phyloP scores from a whole-genome alignment of 2,329 filamentous ascomycete species.

The Stemphylium lycopersici region DNA sequence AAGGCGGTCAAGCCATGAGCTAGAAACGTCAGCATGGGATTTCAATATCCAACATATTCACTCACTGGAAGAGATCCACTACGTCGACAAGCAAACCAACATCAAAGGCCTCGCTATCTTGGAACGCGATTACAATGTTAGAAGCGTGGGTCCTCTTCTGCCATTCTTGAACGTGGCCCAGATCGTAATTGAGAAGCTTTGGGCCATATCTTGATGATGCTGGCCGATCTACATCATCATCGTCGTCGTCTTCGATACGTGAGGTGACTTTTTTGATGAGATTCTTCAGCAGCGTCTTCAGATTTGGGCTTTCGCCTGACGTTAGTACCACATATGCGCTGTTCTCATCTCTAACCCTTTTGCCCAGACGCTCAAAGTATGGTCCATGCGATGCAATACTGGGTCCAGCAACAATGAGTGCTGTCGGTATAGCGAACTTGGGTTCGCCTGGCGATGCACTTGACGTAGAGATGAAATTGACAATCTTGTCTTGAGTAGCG shows the following conservation, averaged over 20 bases:
- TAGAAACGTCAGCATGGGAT: slow-evolving; percentile 36
- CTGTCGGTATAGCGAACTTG: slow-evolving; percentile 65
- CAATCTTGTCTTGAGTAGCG: slow-evolving; percentile 47
- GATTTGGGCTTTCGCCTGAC: slow-evolving; percentile 73
- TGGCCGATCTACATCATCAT: slow-evolving; percentile 40
- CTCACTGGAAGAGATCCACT: slow-evolving; percentile 70
- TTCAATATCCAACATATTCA: slow-evolving; percentile 3
- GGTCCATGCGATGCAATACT: slow-evolving; percentile 77
- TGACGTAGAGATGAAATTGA: slow-evolving; percentile 47
- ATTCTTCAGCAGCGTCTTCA: slow-evolving; percentile 75
- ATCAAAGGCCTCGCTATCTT: slow-evolving; percentile 85
- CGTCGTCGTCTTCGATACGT: slow-evolving; percentile 63
- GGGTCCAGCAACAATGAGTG: slow-evolving; percentile 77
- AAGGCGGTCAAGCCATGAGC: slow-evolving; percentile 75
- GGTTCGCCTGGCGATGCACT: slow-evolving; percentile 24
- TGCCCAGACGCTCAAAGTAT: slow-evolving; percentile 72
- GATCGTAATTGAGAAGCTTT: slow-evolving; percentile 77
- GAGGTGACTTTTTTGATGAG: slow-evolving; percentile 71
- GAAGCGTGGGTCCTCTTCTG: slow-evolving; percentile 60
- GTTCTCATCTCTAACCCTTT: slow-evolving; percentile 47
- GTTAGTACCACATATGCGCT: slow-evolving; percentile 70
- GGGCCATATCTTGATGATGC: slow-evolving; percentile 57
- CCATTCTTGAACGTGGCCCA: slow-evolving; percentile 71
- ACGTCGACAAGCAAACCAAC: slow-evolving; percentile 73
- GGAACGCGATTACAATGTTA: slow-evolving; percentile 73